phyloP scores from a whole-genome alignment of 2,329 filamentous ascomycete genomes.

The Trichophyton mentagrophytes region DNA sequence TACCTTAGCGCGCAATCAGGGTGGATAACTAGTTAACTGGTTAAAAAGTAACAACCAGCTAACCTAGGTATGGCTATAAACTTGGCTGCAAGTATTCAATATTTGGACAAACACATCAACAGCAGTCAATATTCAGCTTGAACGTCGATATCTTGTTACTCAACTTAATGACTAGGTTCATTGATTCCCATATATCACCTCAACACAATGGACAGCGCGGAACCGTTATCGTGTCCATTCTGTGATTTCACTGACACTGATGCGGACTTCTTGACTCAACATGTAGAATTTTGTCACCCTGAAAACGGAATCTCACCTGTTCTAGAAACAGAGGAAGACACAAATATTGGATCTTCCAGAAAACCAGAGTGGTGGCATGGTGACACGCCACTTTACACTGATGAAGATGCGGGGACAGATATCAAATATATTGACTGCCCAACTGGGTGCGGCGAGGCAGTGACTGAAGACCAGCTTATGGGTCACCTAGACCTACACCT shows the following conservation, averaged over 20 bases:
- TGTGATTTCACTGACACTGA: slow-evolving; percentile 33
- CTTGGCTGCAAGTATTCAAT: not conserved
- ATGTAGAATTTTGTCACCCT: slow-evolving; percentile 35
- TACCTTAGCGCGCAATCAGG: too few relatives aligned
- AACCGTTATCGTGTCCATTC: slow-evolving; percentile 30
- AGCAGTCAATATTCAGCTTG: not conserved
- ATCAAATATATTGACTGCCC: slow-evolving; percentile 41
- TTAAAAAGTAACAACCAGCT: too few relatives aligned
- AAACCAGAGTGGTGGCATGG: not conserved
- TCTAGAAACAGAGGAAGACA: slow-evolving; percentile 14
- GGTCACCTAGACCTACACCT: slow-evolving; percentile 49
- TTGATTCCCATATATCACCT: not conserved
- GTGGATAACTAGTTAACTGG: too few relatives aligned
- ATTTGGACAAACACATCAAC: not conserved
- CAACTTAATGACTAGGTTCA: not conserved
- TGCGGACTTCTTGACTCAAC: slow-evolving; percentile 29
- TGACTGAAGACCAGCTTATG: slow-evolving; percentile 41
- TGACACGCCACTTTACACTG: not conserved
- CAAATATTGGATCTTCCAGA: not conserved
- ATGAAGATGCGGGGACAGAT: slow-evolving; percentile 8
- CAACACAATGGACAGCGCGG: not conserved
- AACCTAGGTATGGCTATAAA: not conserved
- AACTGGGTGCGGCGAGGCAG: slow-evolving; percentile 48
- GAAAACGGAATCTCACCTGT: slow-evolving; percentile 24
- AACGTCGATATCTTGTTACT: not conserved